These are phyloP conservation scores for Pseudonitzschia pungens DNA, from an alignment of 108 stramenopile species.

Conservation along the genomic window DNA sequence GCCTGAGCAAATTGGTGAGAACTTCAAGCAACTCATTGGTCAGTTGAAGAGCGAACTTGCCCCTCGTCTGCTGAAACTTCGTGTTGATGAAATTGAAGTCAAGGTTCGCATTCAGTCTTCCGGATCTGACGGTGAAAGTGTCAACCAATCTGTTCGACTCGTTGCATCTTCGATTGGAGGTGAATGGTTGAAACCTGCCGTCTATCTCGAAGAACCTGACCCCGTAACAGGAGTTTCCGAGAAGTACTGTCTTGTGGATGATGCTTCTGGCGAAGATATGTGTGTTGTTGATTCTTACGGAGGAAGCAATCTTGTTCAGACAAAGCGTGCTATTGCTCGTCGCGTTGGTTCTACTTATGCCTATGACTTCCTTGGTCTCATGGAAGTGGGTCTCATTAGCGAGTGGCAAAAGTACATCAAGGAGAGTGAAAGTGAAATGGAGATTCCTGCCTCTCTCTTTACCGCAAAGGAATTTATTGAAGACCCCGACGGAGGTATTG, in stretches of 20 bases:
- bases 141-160: slow-evolving; percentile 85
- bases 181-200: slow-evolving; percentile 91
- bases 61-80: slow-evolving; percentile 87
- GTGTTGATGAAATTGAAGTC: slow-evolving; percentile 98
- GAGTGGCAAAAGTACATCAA: slow-evolving; percentile 78
- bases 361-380: slow-evolving; percentile 95
- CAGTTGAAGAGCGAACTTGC: slow-evolving; percentile 82
- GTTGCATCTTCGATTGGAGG: slow-evolving; percentile 94
- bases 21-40: slow-evolving; percentile 72
- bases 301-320: slow-evolving; percentile 86
- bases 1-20: slow-evolving; percentile 64
- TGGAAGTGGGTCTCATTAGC: slow-evolving; percentile 88
- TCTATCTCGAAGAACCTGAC: slow-evolving; percentile 91
- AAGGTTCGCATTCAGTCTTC: slow-evolving; percentile 76
- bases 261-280: slow-evolving; percentile 62
- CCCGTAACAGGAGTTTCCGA: slow-evolving; percentile 91
- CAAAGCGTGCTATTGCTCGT: slow-evolving; percentile 95
- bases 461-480: slow-evolving; percentile 77
- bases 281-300: slow-evolving; percentile 94
- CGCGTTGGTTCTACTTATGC: slow-evolving; percentile 97
- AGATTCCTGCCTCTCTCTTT: slow-evolving; percentile 72
- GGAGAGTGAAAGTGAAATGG: slow-evolving; percentile 36
- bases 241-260: slow-evolving; percentile 85
- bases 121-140: slow-evolving; percentile 60
- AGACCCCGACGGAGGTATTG: slow-evolving; percentile 72